Percentiles rank a stretch among this genome's conserved stretches.
Conservation (phyloP, 208 protist species). For the Trypanosoma vivax region DNA sequence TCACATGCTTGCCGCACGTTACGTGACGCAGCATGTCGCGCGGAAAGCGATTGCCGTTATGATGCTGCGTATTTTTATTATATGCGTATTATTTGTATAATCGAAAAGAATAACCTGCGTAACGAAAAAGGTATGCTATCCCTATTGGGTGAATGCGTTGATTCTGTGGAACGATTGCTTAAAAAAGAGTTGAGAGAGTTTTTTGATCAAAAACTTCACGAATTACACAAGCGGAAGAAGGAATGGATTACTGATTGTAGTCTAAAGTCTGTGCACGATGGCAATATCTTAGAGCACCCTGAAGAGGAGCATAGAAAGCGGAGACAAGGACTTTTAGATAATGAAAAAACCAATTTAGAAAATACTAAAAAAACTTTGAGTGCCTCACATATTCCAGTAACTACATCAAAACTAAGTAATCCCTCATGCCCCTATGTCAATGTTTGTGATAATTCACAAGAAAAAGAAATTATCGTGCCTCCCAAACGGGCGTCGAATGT, state of each 20-base stretch:
- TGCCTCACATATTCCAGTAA: background rate
- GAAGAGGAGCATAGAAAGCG: constrained; percentile 16
- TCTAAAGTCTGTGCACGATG: background rate
- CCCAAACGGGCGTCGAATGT: constrained; percentile 1
- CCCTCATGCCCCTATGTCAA: constrained; percentile 5
- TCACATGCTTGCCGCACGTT: constrained; percentile 14
- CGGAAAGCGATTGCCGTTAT: constrained; percentile 19
- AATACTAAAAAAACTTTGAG: constrained; percentile 2
- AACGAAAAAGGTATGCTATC: constrained; percentile 4
- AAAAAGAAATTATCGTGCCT: constrained; percentile 3
- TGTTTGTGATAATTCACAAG: background rate
- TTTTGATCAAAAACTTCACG: constrained; percentile 28
- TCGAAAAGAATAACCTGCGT: constrained; percentile 33
- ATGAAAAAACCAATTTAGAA: constrained; percentile 5
- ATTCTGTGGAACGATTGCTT: constrained; percentile 21
- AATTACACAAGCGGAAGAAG: constrained; percentile 28
- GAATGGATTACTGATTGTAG: background rate
- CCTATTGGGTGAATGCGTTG: constrained; percentile 21
- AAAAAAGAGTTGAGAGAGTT: constrained; percentile 17
- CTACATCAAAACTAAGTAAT: background rate
- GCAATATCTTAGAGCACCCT: background rate
- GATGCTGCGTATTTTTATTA: constrained; percentile 46
- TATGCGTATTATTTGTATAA: constrained; percentile 36
- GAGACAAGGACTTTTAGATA: constrained; percentile 15
- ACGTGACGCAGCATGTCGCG: constrained; percentile 15